Evolutionary conservation across 2,329 filamentous ascomycete species (phyloP).

Genomic region (Colletotrichum acutatum): DNA sequence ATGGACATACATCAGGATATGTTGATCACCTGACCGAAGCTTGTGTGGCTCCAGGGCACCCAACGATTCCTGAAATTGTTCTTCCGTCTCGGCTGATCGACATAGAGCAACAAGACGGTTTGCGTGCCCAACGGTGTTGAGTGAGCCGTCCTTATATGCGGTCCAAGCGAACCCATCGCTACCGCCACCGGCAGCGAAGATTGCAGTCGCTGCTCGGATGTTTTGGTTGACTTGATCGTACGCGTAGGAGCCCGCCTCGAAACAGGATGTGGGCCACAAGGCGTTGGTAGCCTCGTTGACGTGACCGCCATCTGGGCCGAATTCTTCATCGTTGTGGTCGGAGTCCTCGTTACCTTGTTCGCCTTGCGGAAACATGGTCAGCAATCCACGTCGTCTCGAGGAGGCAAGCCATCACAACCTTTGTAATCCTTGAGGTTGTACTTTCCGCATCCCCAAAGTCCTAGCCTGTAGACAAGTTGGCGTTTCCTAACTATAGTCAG

Average conservation of each 20-base stretch:
- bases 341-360: too few relatives aligned
- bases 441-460: conserved; percentile 42
- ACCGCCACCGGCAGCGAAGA: background rate
- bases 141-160: background rate
- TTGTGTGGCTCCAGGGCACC: too few relatives aligned
- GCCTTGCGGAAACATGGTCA: background rate
- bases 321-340: too few relatives aligned
- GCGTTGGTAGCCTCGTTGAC: background rate
- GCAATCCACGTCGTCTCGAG: background rate
- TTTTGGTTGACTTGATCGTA: background rate
- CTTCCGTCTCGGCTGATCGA: background rate
- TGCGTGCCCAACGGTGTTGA: background rate
- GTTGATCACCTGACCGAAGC: too few relatives aligned
- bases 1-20: background rate
- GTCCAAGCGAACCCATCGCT: background rate
- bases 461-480: conserved; percentile 44
- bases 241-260: background rate
- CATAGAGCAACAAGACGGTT: background rate
- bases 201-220: background rate
- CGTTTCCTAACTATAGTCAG: conserved; percentile 40
- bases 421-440: conserved; percentile 36
- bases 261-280: background rate
- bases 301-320: too few relatives aligned
- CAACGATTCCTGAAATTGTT: too few relatives aligned
- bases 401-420: background rate